These are phyloP conservation scores for Ogataea ganodermae DNA, from an alignment of 805 yeast genomes.

Conservation along the genomic window DNA sequence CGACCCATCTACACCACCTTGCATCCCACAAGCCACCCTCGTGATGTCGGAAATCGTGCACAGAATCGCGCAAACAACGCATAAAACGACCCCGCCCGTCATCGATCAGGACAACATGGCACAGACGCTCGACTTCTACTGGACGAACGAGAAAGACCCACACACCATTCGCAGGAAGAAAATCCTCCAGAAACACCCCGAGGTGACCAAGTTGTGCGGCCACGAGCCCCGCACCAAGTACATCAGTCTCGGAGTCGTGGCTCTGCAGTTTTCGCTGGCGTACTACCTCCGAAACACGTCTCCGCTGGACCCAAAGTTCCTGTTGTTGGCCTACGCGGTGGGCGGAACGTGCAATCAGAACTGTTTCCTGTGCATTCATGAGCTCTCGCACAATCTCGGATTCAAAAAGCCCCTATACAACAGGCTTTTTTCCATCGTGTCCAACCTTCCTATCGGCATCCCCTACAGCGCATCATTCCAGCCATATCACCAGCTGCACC, in stretches of 20 bases:
- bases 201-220: slow-evolving; percentile 78
- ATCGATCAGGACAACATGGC: slow-evolving; percentile 25
- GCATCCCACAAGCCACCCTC: neutral
- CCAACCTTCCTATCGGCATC: slow-evolving; percentile 84
- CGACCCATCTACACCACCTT: neutral
- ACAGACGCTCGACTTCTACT: slow-evolving; percentile 59
- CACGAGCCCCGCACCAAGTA: slow-evolving; percentile 86
- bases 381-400: slow-evolving; percentile 79
- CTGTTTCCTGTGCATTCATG: slow-evolving; percentile 84
- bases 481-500: slow-evolving; percentile 91
- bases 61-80: slow-evolving; percentile 20
- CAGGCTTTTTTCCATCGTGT: slow-evolving; percentile 71
- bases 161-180: slow-evolving; percentile 73
- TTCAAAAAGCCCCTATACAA: slow-evolving; percentile 79
- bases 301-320: slow-evolving; percentile 54
- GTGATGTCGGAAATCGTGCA: slow-evolving; percentile 25
- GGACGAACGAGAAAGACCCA: slow-evolving; percentile 84
- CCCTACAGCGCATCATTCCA: slow-evolving; percentile 88
- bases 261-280: slow-evolving; percentile 67
- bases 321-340: slow-evolving; percentile 66
- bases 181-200: slow-evolving; percentile 75
- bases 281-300: slow-evolving; percentile 57
- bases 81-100: slow-evolving; percentile 28
- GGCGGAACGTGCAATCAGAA: slow-evolving; percentile 91
- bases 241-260: slow-evolving; percentile 64